Conservation (phyloP, 371 early-diverging fungal genomes). For the Actinomortierella ambigua region DNA sequence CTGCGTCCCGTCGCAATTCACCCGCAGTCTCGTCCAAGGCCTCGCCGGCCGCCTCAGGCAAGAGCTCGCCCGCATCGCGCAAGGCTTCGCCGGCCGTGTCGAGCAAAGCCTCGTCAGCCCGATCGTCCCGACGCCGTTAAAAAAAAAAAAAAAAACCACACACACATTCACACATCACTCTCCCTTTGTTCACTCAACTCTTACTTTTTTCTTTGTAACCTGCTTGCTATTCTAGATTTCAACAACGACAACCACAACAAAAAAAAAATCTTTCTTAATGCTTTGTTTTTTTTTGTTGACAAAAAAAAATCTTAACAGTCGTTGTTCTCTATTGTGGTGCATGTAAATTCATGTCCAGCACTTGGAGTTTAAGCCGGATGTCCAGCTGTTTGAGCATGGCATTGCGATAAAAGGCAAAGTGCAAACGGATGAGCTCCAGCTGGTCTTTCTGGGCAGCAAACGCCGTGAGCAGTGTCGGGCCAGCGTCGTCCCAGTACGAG, state of each 20-base stretch:
- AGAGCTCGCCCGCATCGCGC: conserved; percentile 16
- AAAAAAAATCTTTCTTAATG: too few species aligned
- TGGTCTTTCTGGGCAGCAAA: conserved; percentile 44
- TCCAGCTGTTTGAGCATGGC: conserved; percentile 8
- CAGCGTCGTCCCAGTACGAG: conserved; percentile 49
- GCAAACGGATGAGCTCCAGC: conserved; percentile 14
- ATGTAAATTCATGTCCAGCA: neutral
- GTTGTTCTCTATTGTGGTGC: too few species aligned
- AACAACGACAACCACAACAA: too few species aligned
- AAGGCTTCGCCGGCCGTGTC: conserved; percentile 45
- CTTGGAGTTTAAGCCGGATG: conserved; percentile 21
- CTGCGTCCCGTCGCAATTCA: conserved; percentile 21
- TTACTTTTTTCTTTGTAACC: too few species aligned
- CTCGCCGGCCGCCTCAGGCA: conserved; percentile 35
- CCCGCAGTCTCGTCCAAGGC: conserved; percentile 22
- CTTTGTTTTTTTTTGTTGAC: neutral
- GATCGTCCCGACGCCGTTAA: too few species aligned
- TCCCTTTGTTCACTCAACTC: too few species aligned
- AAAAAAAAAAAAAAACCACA: too few species aligned
- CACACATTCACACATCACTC: too few species aligned
- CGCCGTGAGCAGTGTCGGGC: conserved; percentile 20
- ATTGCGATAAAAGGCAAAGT: conserved; percentile 25
- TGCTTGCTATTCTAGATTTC: too few species aligned
- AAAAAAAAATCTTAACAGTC: too few species aligned
- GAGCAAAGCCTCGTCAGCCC: conserved; percentile 23